Evolutionary conservation across 2,329 filamentous ascomycete genomes (phyloP).

Genomic region (Zarea fungicola): DNA sequence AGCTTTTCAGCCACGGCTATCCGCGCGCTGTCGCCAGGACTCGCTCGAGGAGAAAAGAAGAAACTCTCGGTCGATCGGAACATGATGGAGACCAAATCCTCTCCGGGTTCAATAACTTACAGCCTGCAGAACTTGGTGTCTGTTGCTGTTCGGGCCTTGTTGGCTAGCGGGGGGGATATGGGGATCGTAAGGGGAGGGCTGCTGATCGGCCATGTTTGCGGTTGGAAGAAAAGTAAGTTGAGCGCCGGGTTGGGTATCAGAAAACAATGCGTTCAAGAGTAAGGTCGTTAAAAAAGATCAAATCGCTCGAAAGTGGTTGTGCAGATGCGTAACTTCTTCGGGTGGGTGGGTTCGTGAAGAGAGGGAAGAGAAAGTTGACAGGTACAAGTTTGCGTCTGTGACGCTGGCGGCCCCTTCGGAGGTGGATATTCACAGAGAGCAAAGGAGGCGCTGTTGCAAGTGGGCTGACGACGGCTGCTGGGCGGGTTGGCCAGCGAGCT

Average conservation of each 20-base stretch:
- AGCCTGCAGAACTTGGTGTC: conserved; percentile 69
- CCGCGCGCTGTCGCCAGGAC: background rate
- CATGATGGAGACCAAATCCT: background rate
- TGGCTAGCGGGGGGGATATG: conserved; percentile 77
- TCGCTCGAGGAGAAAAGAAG: background rate
- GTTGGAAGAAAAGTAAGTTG: conserved; percentile 1
- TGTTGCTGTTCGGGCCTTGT: conserved; percentile 32
- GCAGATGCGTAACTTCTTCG: background rate
- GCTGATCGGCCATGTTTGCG: conserved; percentile 46
- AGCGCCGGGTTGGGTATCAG: conserved; percentile 1
- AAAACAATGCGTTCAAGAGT: background rate
- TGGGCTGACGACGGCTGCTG: background rate
- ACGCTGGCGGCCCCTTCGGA: background rate
- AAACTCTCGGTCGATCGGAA: background rate
- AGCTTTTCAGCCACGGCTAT: background rate
- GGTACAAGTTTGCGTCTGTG: conserved; percentile 8
- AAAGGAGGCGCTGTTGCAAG: conserved; percentile 6
- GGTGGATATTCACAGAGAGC: conserved; percentile 5
- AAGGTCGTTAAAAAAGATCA: too few relatives aligned
- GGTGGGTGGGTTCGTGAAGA: background rate
- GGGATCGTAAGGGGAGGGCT: conserved; percentile 76
- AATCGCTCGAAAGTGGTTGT: conserved; percentile 1
- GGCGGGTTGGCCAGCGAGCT: background rate
- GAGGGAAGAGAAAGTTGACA: conserved; percentile 2
- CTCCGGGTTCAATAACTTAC: conserved; percentile 52